These are phyloP conservation scores for Colletotrichum viniferum DNA, from an alignment of 2,329 filamentous ascomycete genomes.

Conservation along the genomic window DNA sequence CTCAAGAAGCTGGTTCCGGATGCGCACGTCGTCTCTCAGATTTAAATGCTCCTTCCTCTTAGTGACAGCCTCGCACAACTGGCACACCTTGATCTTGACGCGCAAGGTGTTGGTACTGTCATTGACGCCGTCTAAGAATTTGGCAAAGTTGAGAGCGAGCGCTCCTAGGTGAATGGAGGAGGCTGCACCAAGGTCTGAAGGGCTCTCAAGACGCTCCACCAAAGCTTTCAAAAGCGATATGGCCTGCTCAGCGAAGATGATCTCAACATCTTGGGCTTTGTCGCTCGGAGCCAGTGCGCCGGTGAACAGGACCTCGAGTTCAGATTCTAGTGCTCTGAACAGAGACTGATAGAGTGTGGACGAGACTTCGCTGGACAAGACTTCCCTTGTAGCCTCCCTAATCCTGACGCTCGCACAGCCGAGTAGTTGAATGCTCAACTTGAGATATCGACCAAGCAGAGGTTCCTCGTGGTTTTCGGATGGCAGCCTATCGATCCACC, in stretches of 20 bases:
- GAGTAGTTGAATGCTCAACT: constrained; percentile 67
- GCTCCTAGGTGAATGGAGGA: constrained; percentile 68
- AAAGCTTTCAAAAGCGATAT: constrained; percentile 67
- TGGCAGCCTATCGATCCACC: constrained; percentile 68
- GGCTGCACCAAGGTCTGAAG: constrained; percentile 65
- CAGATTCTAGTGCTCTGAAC: constrained; percentile 68
- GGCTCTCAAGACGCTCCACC: constrained; percentile 67
- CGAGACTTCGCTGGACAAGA: constrained; percentile 69
- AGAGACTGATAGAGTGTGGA: constrained; percentile 65
- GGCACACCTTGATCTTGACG: constrained; percentile 73
- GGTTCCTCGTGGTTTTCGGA: constrained; percentile 66
- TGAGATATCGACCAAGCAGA: constrained; percentile 63
- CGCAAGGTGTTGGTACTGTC: constrained; percentile 62
- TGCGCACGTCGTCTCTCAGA: constrained; percentile 70
- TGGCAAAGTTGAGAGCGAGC: constrained; percentile 69
- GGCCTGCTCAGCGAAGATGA: constrained; percentile 71
- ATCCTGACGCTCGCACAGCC: constrained; percentile 68
- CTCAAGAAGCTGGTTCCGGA: constrained; percentile 71
- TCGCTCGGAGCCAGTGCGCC: constrained; percentile 56
- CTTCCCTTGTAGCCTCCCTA: constrained; percentile 69
- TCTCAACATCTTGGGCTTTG: constrained; percentile 62
- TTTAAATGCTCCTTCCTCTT: constrained; percentile 72
- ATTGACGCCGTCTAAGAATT: constrained; percentile 63
- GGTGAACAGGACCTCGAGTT: constrained; percentile 67
- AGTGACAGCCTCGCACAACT: constrained; percentile 68